Evolutionary conservation across 495 filamentous ascomycete genomes (phyloP), one percentile per base, ranked within the genome.

Genomic region (Annulohypoxylon bovei): DNA sequence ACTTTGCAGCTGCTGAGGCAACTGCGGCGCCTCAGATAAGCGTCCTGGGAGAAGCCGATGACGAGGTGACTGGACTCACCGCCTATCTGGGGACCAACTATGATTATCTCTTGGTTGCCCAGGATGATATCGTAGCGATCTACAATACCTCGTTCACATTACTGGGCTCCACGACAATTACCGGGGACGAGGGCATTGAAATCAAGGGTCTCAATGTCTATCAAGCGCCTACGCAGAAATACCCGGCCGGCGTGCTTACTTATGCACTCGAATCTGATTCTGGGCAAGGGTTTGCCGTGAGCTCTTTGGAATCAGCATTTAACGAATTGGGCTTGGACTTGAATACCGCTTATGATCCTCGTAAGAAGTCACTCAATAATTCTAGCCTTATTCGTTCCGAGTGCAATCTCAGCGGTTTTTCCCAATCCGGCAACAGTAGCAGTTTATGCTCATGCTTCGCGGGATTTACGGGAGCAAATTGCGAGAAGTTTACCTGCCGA

Each of bases 81-180:
- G 49, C 63, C 20, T 80, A 79, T 25, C 63, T 67, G 5, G 62
- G 75, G 8, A 23, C 27, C 4, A 20, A 55, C 0, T 65, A 46
- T n/a, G 77, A 76, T 39, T 78, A 76, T 53, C 58, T 79, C 12
- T 62, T 77, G 30, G 75, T 72, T 44, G 63, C 77, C 11, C 71
- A 73, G 25, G 49, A 54, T 4, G 62, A 78, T 22, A 50, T 62
- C 27, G 53, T 80, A 27, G 67, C 57, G 11, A 46, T 80, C 22
- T 79, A 75, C 42, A 44, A 68, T 14, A 56, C 61, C 27, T 62
- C 53, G 1, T 73, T 76, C 30, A 28, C 47, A 3, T 50, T 71
- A 11, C 44, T 78, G 14, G 77, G 73, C 4, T 74, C 58, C 12
- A 62, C 67, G 53, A 67, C 27, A 14, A 32, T 77, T 40, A 74